Conservation (phyloP, 805 yeast genomes). For the Clavispora santaluciae region DNA sequence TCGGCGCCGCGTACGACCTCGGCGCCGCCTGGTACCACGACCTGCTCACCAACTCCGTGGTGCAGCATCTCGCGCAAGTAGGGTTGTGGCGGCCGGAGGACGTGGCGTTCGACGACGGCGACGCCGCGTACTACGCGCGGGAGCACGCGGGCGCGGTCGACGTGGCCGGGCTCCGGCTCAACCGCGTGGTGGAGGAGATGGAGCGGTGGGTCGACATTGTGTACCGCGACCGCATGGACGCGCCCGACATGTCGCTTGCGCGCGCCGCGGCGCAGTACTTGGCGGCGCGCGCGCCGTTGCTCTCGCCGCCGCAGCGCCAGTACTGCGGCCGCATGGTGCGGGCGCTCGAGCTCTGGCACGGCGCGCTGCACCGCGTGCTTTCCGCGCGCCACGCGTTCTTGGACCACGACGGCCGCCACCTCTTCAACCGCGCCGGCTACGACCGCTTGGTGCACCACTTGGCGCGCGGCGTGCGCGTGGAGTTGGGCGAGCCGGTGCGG, state of each 20-base stretch:
- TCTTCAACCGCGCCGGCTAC: conserved; percentile 62
- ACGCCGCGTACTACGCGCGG: conserved; percentile 20
- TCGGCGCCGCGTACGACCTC: conserved; percentile 50
- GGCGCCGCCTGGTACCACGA: conserved; percentile 96
- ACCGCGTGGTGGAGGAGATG: conserved; percentile 49
- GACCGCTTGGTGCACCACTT: neutral
- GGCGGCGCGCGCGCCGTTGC: conserved; percentile 38
- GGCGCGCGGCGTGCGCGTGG: conserved; percentile 20
- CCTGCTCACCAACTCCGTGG: conserved; percentile 60
- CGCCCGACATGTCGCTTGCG: conserved; percentile 48
- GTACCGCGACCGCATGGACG: conserved; percentile 45
- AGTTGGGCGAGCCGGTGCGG: conserved; percentile 38
- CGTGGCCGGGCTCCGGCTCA: conserved; percentile 21
- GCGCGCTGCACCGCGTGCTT: conserved; percentile 59
- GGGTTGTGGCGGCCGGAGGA: conserved; percentile 23
- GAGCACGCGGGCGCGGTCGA: conserved; percentile 31
- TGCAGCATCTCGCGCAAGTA: conserved; percentile 25
- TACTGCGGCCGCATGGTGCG: conserved; percentile 51
- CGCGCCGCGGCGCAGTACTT: conserved; percentile 47
- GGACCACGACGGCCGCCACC: conserved; percentile 74
- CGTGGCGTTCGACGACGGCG: conserved; percentile 47
- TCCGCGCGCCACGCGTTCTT: conserved; percentile 67
- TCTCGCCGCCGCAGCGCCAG: conserved; percentile 48
- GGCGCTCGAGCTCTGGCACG: conserved; percentile 74
- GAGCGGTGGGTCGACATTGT: conserved; percentile 54